A percentile compares a stretch with the other conserved stretches of the same genome.
Evolutionary conservation across 352 stramenopile species (phyloP).

Genomic region (Phytophthora kernoviae): DNA sequence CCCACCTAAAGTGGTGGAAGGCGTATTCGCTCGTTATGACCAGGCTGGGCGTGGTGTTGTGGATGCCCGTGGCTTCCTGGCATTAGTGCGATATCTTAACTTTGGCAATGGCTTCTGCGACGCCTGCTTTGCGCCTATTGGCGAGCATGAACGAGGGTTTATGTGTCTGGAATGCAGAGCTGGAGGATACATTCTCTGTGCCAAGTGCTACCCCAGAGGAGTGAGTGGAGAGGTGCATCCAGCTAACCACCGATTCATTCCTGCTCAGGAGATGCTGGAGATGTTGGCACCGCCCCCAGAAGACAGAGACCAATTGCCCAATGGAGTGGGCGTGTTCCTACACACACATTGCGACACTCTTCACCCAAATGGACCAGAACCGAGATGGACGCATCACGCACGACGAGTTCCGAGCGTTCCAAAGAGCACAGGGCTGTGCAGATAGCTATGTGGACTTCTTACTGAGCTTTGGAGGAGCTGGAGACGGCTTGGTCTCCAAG

Average conservation of each 20-base stretch:
- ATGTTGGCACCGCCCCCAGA: constrained; percentile 30
- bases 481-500: constrained; percentile 31
- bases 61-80: constrained; percentile 38
- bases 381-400: constrained; percentile 30
- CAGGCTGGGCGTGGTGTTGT: constrained; percentile 34
- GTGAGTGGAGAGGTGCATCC: constrained; percentile 32
- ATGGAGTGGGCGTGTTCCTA: constrained; percentile 39
- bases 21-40: constrained; percentile 40
- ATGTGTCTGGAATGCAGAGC: constrained; percentile 42
- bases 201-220: constrained; percentile 34
- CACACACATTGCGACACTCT: constrained; percentile 34
- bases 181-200: constrained; percentile 41
- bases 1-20: constrained; percentile 35
- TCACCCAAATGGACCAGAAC: constrained; percentile 31
- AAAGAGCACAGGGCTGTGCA: constrained; percentile 29
- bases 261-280: constrained; percentile 37
- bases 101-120: constrained; percentile 53
- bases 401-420: constrained; percentile 32
- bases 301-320: constrained; percentile 35
- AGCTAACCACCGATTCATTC: constrained; percentile 31
- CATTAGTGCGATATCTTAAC: constrained; percentile 49
- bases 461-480: constrained; percentile 24
- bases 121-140: constrained; percentile 41
- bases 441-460: constrained; percentile 46
- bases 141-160: constrained; percentile 41